These are phyloP conservation scores for Phytophthora pseudosyringae DNA, from an alignment of 352 stramenopile genomes.

Conservation along the genomic window DNA sequence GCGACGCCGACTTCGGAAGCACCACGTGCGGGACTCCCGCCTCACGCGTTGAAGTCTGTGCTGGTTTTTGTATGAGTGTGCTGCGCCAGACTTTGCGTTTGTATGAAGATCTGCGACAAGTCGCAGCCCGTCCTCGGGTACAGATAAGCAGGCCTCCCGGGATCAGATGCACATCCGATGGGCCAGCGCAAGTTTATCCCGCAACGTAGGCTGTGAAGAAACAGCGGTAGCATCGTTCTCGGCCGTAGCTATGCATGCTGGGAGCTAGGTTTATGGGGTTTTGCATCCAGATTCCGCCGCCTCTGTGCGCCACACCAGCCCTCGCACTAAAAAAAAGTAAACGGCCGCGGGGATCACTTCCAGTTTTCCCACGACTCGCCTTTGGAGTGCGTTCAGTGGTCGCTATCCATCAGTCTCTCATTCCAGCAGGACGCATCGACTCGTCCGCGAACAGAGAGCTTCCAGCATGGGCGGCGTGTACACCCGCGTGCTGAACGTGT, in stretches of 20 bases:
- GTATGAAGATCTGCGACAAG: slow-evolving; percentile 15
- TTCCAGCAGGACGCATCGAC: neutral
- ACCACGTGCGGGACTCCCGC: slow-evolving; percentile 4
- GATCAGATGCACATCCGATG: neutral
- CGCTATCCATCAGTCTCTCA: slow-evolving; percentile 16
- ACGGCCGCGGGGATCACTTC: slow-evolving; percentile 20
- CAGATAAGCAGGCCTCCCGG: neutral
- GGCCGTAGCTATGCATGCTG: neutral
- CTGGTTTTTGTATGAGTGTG: slow-evolving; percentile 6
- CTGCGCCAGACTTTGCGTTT: neutral
- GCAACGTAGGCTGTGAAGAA: neutral
- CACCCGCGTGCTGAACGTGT: slow-evolving; percentile 76
- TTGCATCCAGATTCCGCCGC: neutral
- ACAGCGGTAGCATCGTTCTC: too few species aligned
- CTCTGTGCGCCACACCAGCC: slow-evolving; percentile 14
- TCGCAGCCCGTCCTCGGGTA: neutral
- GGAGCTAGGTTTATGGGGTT: neutral
- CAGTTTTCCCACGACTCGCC: slow-evolving; percentile 7
- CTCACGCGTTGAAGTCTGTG: slow-evolving; percentile 18
- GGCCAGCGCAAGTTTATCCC: neutral
- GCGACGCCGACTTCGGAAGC: neutral
- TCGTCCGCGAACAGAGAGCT: neutral
- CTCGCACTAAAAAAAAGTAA: neutral
- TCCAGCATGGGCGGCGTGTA: slow-evolving; percentile 74
- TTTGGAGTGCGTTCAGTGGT: slow-evolving; percentile 15